Conservation (phyloP, 75 land plant genomes). For the Larix kaempferi region DNA sequence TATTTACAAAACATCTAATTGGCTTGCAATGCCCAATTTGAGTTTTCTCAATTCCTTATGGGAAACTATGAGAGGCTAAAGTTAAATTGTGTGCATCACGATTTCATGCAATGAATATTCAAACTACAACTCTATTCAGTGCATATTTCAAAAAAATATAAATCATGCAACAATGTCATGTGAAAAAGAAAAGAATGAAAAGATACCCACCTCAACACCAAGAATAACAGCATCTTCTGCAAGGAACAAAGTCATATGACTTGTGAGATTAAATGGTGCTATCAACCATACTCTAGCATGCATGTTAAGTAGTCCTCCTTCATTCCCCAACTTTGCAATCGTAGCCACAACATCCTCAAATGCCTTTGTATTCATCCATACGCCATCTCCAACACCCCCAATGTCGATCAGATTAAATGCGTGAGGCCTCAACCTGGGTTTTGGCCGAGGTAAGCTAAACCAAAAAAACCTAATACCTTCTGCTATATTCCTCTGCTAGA, state of each 20-base stretch:
- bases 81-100: too few species aligned
- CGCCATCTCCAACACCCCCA: slow-evolving; percentile 91
- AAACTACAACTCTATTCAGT: too few species aligned
- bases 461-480: slow-evolving; percentile 27
- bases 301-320: too few species aligned
- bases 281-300: slow-evolving; percentile 87
- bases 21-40: too few species aligned
- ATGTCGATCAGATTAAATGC: slow-evolving; percentile 88
- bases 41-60: too few species aligned
- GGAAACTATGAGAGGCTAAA: too few species aligned
- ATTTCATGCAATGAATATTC: too few species aligned
- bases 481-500: slow-evolving; percentile 46
- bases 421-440: slow-evolving; percentile 58
- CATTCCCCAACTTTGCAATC: slow-evolving; percentile 42
- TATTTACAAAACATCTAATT: too few species aligned
- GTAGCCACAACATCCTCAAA: slow-evolving; percentile 59
- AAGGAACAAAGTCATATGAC: slow-evolving; percentile 91
- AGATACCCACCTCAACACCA: too few species aligned
- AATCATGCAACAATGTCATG: background rate
- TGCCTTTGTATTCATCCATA: too few species aligned
- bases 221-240: too few species aligned
- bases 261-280: slow-evolving; percentile 91
- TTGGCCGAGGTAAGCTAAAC: slow-evolving; percentile 15
- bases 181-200: too few species aligned
- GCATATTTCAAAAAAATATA: background rate